These are phyloP conservation scores for Trichoderma afroharzianum DNA, from an alignment of 2,329 filamentous ascomycete species.

Conservation along the genomic window DNA sequence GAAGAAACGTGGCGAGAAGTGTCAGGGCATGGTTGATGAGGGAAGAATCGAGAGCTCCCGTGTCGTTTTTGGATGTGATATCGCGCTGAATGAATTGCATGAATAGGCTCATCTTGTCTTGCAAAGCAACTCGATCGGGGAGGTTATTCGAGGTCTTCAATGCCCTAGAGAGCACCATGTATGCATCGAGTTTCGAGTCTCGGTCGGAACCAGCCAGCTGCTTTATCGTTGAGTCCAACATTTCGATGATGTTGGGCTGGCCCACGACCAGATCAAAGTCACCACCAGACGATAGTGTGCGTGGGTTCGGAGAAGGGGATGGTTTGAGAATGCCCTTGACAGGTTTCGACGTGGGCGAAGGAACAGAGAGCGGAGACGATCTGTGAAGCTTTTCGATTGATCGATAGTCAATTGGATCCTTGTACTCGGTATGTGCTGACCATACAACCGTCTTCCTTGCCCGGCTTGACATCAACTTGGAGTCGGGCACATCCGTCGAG, in stretches of 20 bases:
- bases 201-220: constrained; percentile 74
- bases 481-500: constrained; percentile 39
- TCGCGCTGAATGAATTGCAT: constrained; percentile 83
- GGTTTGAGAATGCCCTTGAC: constrained; percentile 76
- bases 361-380: constrained; percentile 39
- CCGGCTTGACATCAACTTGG: constrained; percentile 42
- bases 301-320: constrained; percentile 46
- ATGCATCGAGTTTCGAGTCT: constrained; percentile 76
- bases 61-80: constrained; percentile 57
- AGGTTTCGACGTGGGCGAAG: constrained; percentile 43
- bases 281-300: constrained; percentile 39
- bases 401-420: constrained; percentile 47
- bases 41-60: constrained; percentile 59
- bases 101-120: constrained; percentile 72
- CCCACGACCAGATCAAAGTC: constrained; percentile 38
- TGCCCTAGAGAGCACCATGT: constrained; percentile 71
- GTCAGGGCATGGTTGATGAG: constrained; percentile 75
- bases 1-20: constrained; percentile 72
- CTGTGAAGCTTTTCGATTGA: constrained; percentile 36
- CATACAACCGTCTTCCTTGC: constrained; percentile 55
- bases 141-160: constrained; percentile 79
- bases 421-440: constrained; percentile 54
- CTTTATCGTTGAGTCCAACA: constrained; percentile 81
- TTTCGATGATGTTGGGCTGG: constrained; percentile 62
- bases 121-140: constrained; percentile 68